phyloP scores from a whole-genome alignment of 1,284 basidiomycete genomes.

The Puccinia coronata region DNA sequence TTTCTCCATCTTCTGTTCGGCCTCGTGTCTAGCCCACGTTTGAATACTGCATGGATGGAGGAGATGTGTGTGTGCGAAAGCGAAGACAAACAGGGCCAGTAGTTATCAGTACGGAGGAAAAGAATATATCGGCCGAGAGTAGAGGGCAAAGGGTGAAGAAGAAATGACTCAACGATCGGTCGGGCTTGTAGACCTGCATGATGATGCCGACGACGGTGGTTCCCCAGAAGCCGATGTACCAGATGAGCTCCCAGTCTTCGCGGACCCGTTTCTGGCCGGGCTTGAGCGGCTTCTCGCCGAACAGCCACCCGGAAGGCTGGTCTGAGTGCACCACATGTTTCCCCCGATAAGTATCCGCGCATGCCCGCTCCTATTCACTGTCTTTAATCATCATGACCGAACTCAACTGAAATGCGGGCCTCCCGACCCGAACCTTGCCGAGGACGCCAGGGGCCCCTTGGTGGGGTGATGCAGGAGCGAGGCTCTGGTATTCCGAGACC shows the following conservation, averaged over 20 bases:
- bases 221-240: conserved; percentile 49
- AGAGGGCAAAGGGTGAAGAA: neutral
- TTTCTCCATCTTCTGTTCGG: conserved; percentile 36
- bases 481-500: neutral
- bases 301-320: conserved; percentile 48
- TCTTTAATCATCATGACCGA: no score
- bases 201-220: conserved; percentile 33
- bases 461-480: neutral
- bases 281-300: conserved; percentile 37
- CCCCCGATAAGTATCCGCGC: neutral
- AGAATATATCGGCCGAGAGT: neutral
- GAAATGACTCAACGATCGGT: conserved; percentile 35
- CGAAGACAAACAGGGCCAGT: neutral
- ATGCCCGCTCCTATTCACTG: no score
- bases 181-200: conserved; percentile 46
- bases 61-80: neutral
- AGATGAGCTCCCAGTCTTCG: conserved; percentile 46
- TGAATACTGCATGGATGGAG: conserved; percentile 7
- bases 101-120: neutral
- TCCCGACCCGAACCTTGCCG: neutral
- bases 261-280: conserved; percentile 35
- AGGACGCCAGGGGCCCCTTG: neutral
- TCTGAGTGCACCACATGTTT: conserved; percentile 1
- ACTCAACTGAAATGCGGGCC: neutral
- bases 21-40: conserved; percentile 48